phyloP scores from a whole-genome alignment of 805 yeast genomes.

The Brettanomyces sp. region DNA sequence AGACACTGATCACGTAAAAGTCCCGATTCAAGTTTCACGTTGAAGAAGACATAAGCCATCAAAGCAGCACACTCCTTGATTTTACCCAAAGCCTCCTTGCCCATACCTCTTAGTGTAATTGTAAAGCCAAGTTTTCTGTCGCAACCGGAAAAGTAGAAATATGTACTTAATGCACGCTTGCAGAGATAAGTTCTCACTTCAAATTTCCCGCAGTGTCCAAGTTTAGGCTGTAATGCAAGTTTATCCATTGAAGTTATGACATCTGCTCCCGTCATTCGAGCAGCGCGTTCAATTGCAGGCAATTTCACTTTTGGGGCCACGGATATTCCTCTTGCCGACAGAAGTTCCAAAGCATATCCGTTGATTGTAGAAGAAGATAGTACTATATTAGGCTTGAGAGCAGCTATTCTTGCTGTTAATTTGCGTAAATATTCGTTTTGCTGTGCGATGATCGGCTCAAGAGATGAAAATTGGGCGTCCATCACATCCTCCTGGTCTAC shows the following conservation, averaged over 20 bases:
- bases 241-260: constrained; percentile 81
- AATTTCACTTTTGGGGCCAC: constrained; percentile 78
- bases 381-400: constrained; percentile 70
- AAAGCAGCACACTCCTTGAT: constrained; percentile 76
- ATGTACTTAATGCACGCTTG: constrained; percentile 53
- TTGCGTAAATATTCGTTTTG: constrained; percentile 79
- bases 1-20: constrained; percentile 64
- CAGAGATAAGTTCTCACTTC: constrained; percentile 60
- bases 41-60: constrained; percentile 69
- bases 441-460: constrained; percentile 65
- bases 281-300: constrained; percentile 67
- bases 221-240: constrained; percentile 55
- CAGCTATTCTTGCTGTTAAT: constrained; percentile 66
- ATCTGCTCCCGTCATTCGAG: constrained; percentile 76
- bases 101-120: constrained; percentile 75
- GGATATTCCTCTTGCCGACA: constrained; percentile 68
- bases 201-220: constrained; percentile 70
- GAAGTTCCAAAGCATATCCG: constrained; percentile 66
- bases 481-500: background rate
- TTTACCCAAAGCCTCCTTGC: constrained; percentile 47
- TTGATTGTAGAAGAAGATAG: constrained; percentile 73
- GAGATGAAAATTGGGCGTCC: constrained; percentile 7
- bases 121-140: constrained; percentile 72
- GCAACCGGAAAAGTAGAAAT: constrained; percentile 73
- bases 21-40: constrained; percentile 70